These are phyloP conservation scores for Trichodelitschia bisporula DNA, from an alignment of 495 filamentous ascomycete species.

Conservation along the genomic window DNA sequence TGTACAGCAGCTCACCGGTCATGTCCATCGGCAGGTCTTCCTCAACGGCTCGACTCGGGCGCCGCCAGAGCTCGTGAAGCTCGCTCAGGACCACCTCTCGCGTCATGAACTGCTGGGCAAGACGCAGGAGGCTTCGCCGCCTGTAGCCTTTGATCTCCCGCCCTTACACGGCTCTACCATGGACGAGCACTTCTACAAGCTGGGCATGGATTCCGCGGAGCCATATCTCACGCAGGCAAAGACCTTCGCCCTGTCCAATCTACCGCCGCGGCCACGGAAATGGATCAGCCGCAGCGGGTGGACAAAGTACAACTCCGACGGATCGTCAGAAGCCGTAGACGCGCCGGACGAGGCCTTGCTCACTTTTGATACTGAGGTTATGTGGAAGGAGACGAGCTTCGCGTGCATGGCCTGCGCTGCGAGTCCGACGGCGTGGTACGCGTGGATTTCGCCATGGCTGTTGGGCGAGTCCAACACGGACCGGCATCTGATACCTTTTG, in stretches of 20 bases:
- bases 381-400: slow-evolving; percentile 79
- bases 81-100: slow-evolving; percentile 61
- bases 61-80: slow-evolving; percentile 41
- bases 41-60: slow-evolving; percentile 28
- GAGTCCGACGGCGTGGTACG: slow-evolving; percentile 77
- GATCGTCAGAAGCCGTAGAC: slow-evolving; percentile 40
- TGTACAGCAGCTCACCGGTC: slow-evolving; percentile 70
- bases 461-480: slow-evolving; percentile 55
- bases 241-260: slow-evolving; percentile 35
- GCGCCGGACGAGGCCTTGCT: slow-evolving; percentile 59
- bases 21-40: slow-evolving; percentile 82
- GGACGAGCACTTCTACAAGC: slow-evolving; percentile 85
- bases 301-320: slow-evolving; percentile 73
- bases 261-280: slow-evolving; percentile 50
- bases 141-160: slow-evolving; percentile 72
- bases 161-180: slow-evolving; percentile 51
- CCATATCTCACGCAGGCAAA: slow-evolving; percentile 63
- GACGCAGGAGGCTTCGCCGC: slow-evolving; percentile 50
- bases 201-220: slow-evolving; percentile 70
- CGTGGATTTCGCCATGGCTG: slow-evolving; percentile 92
- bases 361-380: slow-evolving; percentile 88
- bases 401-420: slow-evolving; percentile 92
- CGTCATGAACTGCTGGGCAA: slow-evolving; percentile 81
- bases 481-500: slow-evolving; percentile 65
- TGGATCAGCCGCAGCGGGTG: slow-evolving; percentile 71